Base-by-base conservation (phyloP, 345 rosid species). In the Citrus reticulata region DNA sequence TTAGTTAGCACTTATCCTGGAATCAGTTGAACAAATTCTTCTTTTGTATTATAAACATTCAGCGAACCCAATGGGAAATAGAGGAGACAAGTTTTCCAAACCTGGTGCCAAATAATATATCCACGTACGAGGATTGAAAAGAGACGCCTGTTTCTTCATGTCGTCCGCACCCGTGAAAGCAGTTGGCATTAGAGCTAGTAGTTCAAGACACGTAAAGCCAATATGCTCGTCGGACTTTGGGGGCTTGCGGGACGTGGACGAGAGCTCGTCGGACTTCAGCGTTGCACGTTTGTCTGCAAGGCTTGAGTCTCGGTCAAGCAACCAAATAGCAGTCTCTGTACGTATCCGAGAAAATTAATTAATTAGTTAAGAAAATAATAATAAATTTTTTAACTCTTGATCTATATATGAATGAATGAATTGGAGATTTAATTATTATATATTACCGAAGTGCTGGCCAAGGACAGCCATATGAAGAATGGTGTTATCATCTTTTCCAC, bases 401-500 rank as follows among this genome's bases (percentile, higher is more conserved):
- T 37, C 40, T 37, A 37, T 37, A 37, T 0, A 7, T 6, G 9
- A 7, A 39, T 39, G 42, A 39, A 39, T 39, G 10, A 39, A 39
- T 39, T 2, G 2, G 42, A 39, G 42, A 39, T 9, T 39, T 39
- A 39, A 9, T 7, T n/a, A 1, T 25, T 49, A 14, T 9, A 61
- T 2, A 22, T 29, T 40, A n/a, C 72, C 57, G 14, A 68, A 68
- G 54, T 24, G 57, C 13, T 49, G 73, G 37, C 59, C 59, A 5
- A 70, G 19, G 59, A 70, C 39, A 46, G 73, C 73, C 27, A 70
- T 70, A 51, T 70, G 73, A 70, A 70, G 57, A 70, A 46, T 49
- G 0, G 60, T 25, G 6, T 25, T 70, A 0, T 42, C 14, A 70
- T 70, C 59, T 27, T 46, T 37, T 4, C 5, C 0, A 24, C 57